Percentiles rank a stretch among this genome's conserved stretches.
Conservation (phyloP, 129 eudicot species). For the Flaveria robusta region DNA sequence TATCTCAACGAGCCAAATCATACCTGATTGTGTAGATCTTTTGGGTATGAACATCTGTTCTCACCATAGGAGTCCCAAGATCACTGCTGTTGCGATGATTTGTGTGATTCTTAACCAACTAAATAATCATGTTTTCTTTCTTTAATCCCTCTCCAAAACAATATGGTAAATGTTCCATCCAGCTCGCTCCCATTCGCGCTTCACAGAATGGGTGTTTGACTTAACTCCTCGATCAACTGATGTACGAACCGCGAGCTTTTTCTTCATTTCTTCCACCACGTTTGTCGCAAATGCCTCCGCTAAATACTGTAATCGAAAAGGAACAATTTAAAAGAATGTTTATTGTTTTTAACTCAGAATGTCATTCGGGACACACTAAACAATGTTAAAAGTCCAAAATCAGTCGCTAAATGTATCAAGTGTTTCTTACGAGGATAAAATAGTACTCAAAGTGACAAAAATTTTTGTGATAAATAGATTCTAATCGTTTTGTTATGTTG, state of each 20-base stretch:
- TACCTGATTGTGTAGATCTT: constrained; percentile 78
- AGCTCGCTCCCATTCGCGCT: constrained; percentile 56
- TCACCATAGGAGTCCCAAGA: constrained; percentile 59
- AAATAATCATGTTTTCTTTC: constrained; percentile 58
- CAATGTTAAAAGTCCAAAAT: background rate
- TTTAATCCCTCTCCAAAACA: constrained; percentile 52
- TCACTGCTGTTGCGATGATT: constrained; percentile 52
- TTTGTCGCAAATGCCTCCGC: constrained; percentile 82
- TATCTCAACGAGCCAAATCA: no score
- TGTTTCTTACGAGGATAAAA: no score
- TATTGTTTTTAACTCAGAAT: background rate
- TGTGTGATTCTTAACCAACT: constrained; percentile 51
- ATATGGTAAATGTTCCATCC: constrained; percentile 48
- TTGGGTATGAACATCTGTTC: constrained; percentile 45
- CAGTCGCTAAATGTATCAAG: no score
- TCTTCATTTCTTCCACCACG: constrained; percentile 73
- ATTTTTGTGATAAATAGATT: no score
- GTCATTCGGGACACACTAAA: no score
- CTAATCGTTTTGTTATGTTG: no score
- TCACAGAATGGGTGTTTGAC: constrained; percentile 39
- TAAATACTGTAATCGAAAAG: constrained; percentile 52
- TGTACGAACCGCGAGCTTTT: constrained; percentile 52
- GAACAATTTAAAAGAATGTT: no score
- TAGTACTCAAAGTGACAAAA: no score
- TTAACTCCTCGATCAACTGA: constrained; percentile 58